Evolutionary conservation across 2,329 filamentous ascomycete genomes (phyloP), one percentile per base, ranked within the genome.

Genomic region (Ophiostoma quercus): DNA sequence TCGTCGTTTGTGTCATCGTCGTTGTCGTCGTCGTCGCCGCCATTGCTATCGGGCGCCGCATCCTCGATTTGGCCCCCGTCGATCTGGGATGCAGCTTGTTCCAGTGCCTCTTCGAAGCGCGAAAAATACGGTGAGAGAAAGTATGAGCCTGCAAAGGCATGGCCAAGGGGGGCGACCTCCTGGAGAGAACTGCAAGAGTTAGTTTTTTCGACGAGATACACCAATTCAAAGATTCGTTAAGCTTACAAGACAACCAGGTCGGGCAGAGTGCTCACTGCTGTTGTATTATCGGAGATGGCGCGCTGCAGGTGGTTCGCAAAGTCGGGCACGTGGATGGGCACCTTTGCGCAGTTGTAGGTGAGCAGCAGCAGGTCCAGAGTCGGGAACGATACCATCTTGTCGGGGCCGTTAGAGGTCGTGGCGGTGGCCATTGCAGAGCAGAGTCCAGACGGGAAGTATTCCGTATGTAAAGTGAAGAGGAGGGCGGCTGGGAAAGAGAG

Each of bases 261-360:
- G 8, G 84, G 85, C 73, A 88, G 76, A 34, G 76, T 75, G 77
- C 83, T 83, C 71, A 69, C n/a, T 25, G 63, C 34, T 2, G 57
- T 57, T 14, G 37, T 51, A 16, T 68, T 69, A 54, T 68, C 69
- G 57, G 77, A 79, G 70, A 95, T 84, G 29, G 83, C 82, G 73
- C 79, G 77, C 76, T 90, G 87, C 74, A 97, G 82, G 76, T 93
- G 88, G 12, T 85, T 80, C 16, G 91, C 88, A 75, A 97, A 92
- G 68, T 87, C 83, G 51, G 88, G 82, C 29, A 88, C 82, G 74
- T 94, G 84, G 75, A 97, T 87, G 9, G 88, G 80, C 69, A 84
- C 84, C 74, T 92, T 91, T 41, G 86, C 94, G 76, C 92, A 96
- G 78, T 98, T 98, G 82, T 95, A 97, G 12, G 94, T 96, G 69